phyloP scores from a whole-genome alignment of 2,329 filamentous ascomycete species.

The Neonectria faginata region DNA sequence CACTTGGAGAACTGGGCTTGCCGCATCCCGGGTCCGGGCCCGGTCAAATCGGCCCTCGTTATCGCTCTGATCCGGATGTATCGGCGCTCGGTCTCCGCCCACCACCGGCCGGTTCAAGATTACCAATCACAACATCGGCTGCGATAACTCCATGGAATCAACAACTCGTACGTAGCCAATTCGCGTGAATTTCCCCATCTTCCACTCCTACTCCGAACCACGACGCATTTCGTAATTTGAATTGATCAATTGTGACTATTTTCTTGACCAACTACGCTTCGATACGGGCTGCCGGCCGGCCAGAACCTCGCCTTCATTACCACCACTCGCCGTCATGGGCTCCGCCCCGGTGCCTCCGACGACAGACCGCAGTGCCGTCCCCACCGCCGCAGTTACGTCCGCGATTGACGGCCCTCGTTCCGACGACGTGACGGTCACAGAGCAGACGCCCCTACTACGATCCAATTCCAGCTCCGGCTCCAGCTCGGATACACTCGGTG shows the following conservation, averaged over 20 bases:
- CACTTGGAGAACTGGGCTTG: not conserved
- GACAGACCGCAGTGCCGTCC: conserved; percentile 2
- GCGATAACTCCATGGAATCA: not conserved
- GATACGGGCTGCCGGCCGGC: not conserved
- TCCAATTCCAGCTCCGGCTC: conserved; percentile 20
- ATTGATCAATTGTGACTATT: not conserved
- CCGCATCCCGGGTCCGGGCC: not conserved
- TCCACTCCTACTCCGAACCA: not conserved
- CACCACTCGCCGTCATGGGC: conserved; percentile 6
- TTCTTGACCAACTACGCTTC: not conserved
- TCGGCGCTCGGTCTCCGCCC: conserved; percentile 18
- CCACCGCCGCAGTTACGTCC: not conserved
- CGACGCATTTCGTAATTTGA: not conserved
- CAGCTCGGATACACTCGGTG: conserved; percentile 9
- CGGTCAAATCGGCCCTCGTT: conserved; percentile 1
- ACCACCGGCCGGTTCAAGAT: not conserved
- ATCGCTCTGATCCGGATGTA: conserved; percentile 1
- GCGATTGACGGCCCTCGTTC: not conserved
- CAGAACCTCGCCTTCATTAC: not conserved
- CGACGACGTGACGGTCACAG: conserved; percentile 20
- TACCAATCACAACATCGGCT: conserved; percentile 16
- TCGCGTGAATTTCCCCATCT: not conserved
- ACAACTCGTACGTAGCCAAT: not conserved
- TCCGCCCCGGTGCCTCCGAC: conserved; percentile 24
- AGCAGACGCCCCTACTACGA: conserved; percentile 41